A percentile compares a stretch with the other conserved stretches of the same genome.
Conservation (phyloP, 2,329 filamentous ascomycete species). For the Calonectria ilicicola region DNA sequence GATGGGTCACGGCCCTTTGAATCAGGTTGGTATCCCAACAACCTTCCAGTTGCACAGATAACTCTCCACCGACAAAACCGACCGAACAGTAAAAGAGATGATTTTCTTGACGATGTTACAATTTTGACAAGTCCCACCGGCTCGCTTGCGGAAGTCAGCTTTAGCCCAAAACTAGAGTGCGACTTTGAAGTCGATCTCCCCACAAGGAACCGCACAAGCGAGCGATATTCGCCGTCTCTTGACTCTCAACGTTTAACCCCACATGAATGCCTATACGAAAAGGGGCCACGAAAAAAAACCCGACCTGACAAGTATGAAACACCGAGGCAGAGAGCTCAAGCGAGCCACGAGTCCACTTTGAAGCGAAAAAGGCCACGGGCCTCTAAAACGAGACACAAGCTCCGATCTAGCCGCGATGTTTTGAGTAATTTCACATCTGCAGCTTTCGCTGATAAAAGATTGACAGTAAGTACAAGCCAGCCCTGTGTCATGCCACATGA, state of each 20-base stretch:
- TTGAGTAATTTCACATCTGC: conserved; percentile 68
- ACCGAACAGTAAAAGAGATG: not conserved
- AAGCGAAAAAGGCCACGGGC: conserved; percentile 12
- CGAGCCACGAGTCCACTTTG: conserved; percentile 2
- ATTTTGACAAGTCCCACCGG: not conserved
- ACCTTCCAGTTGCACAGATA: conserved; percentile 11
- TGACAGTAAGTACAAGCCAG: conserved; percentile 44
- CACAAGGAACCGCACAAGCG: conserved; percentile 16
- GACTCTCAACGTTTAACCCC: conserved; percentile 6
- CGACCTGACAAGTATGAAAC: conserved; percentile 67
- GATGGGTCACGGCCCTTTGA: not conserved
- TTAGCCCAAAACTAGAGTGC: not conserved
- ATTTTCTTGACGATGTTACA: conserved; percentile 6
- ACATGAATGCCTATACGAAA: conserved; percentile 54
- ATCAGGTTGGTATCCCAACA: conserved; percentile 15
- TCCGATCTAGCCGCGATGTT: conserved; percentile 58
- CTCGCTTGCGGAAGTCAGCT: not conserved
- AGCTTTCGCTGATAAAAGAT: conserved; percentile 57
- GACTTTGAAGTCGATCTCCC: not conserved
- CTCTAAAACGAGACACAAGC: conserved; percentile 40
- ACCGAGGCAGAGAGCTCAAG: conserved; percentile 33
- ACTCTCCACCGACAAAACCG: not conserved
- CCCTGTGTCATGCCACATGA: not conserved
- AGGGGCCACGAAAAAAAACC: conserved; percentile 66
- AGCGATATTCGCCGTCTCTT: not conserved